Evolutionary conservation across 1,139 yeast genomes (phyloP), one percentile per base, ranked within the genome.

Genomic region (Hanseniaspora sp.): DNA sequence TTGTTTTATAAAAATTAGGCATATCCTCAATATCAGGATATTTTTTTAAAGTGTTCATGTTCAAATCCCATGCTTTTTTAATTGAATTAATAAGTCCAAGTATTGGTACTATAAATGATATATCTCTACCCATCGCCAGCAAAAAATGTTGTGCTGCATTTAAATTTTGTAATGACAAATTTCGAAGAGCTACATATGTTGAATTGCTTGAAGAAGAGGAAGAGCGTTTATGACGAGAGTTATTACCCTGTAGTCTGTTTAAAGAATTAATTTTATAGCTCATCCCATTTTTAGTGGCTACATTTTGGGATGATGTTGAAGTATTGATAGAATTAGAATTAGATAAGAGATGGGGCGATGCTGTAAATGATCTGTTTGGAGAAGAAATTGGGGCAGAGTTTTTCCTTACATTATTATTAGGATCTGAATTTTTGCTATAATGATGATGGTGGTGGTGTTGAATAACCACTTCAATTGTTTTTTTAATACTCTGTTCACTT

Each of bases 111-210:
- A 82, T 65, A 13, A 84, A 72, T 1, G 94, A 84, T 29, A 86
- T 69, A 61, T 85, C 95, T 58, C 94, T 71, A 61, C 87, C 81
- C 30, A 78, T 69, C 0, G 92, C 86, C 58, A 88, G 73, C 9
- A 85, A 75, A 59, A 85, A 76, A 64, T 86, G 95, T 61, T 86
- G 90, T 58, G 81, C 74, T 1, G 94, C 86, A 60, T 82, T 83
- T 56, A 86, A 71, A 56, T 65, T 67, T 37, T 62, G 61, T 44
- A 66, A 53, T 7, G 68, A 63, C 17, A 66, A 54, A 23, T 64
- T 60, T 55, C 65, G 63, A 39, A 65, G 58, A 2, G 67, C 63
- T 33, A 56, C 56, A 42, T 62, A 62, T 37, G 62, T 59, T 40
- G 58, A 57, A 35, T 49, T 29, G 34, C 12, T 29, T 29, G 45